These are phyloP conservation scores for Avena sativa DNA, from an alignment of 176 grass and related monocot genomes.

Conservation along the genomic window DNA sequence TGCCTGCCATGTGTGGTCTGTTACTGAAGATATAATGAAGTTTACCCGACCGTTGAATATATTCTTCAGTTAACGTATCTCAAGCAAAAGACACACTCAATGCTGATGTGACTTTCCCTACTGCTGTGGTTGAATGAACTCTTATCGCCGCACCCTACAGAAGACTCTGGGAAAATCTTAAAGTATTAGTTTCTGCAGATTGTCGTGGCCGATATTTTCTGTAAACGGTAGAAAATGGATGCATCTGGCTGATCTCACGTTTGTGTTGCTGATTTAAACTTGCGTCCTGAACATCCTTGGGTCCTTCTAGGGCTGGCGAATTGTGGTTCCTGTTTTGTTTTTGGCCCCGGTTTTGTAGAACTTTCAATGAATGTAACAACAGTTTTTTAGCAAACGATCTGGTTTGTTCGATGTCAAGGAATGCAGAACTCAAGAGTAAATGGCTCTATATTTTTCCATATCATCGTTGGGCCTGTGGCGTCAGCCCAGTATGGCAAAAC, in stretches of 20 bases:
- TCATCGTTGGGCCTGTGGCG: too few relatives aligned
- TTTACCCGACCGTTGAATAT: background rate
- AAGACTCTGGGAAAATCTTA: background rate
- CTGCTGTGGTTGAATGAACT: too few relatives aligned
- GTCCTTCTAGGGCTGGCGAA: background rate
- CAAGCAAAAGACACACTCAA: constrained; percentile 1
- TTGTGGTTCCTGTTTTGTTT: background rate
- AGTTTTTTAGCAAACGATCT: too few relatives aligned
- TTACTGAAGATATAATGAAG: background rate
- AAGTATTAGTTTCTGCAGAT: background rate
- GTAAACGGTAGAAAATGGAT: background rate
- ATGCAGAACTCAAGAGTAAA: too few relatives aligned
- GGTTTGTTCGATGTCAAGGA: too few relatives aligned
- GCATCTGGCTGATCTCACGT: background rate
- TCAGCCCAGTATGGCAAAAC: too few relatives aligned
- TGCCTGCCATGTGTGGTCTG: background rate
- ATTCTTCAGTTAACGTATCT: background rate
- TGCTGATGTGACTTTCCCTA: background rate
- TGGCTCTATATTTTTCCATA: too few relatives aligned
- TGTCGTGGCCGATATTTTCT: background rate
- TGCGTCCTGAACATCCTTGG: background rate
- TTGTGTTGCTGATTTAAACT: background rate
- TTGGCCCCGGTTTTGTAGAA: background rate
- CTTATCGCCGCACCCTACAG: background rate
- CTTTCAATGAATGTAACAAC: too few relatives aligned